Evolutionary conservation across 495 filamentous ascomycete genomes (phyloP), one percentile per base, ranked within the genome.

Genomic region (Penicillium manginii): DNA sequence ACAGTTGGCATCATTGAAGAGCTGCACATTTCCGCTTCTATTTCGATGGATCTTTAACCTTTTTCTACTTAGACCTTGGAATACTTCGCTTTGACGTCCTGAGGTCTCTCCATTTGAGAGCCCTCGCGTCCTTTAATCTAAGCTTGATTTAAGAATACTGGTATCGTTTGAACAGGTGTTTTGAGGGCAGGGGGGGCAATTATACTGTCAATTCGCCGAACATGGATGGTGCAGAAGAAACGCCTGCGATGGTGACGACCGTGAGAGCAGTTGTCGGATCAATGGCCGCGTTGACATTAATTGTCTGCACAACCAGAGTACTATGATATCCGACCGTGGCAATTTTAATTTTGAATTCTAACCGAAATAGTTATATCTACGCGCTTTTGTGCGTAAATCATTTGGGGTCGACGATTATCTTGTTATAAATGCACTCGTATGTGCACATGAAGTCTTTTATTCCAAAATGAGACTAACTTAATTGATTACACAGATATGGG

Each of bases 331-430:
- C 18, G n/a, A 43, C 40, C 40, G 6, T n/a, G 14, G 1, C 40
- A 43, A 23, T 23, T 23, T 23, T 2, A 4, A 46, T 22, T 1
- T 18, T 23, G 3, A 2, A 17, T 18, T 2, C 12, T 42, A 42
- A 46, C 7, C 4, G 8, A 3, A 2, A 12, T 17, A 65, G 62
- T 23, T 65, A 11, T 65, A 65, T 26, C 22, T 65, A 39, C 50
- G 62, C 33, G 58, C 45, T 40, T 65, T 65, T 39, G 55, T 65
- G 18, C 39, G 46, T 18, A 32, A 48, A 14, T 35, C 58, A 2
- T 60, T 61, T 43, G 58, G 54, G 11, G 15, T 21, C 39, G 54
- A 53, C 35, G 35, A 54, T 39, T 52, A 51, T 29, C 45, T 33
- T 31, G 42, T 50, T n/a, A 43, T 57, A 22, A 12, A 49, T 5